Base-by-base conservation (phyloP, 495 filamentous ascomycete genomes). In the Darksidea phi region DNA sequence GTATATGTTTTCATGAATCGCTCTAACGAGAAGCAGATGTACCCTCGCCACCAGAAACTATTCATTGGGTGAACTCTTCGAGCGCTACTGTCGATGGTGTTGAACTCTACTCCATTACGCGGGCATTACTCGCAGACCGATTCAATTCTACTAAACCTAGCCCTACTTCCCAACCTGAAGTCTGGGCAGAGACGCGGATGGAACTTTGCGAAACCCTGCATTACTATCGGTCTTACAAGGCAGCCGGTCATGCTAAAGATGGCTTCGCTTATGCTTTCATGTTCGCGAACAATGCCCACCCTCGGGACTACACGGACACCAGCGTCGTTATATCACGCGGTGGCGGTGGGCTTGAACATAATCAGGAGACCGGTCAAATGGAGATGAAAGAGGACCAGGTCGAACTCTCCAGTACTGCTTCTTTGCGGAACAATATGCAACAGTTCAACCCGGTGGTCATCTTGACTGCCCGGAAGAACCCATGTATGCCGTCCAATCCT, bases 201-300 rank as follows among this genome's bases (percentile, higher is more conserved):
- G 79, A 78, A 0, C 68, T 94, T 3, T 86, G 82, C 60, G 88
- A 92, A 66, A 77, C 84, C 1, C 68, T 92, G 1, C 77, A 80
- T 0, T 92, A 86, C 73, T 92, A 83, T 70, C 78, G 76, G 0
- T 66, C 79, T 2, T 82, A 82, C 36, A 85, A 94, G 67, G 79
- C 83, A 0, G 84, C 83, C 15, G 64, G 80, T 1, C 83, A 91
- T 57, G 72, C 76, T 0, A 66, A 66, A 1, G 67, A 78, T 1
- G 68, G 74, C 2, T 50, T 84, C 17, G 78, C 78, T 6, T 74
- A 74, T 20, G 87, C 83, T 0, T 83, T 86, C 53, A 72, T 93
- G 0, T 71, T 89, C 21, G 88, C 91, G 67, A 73, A 73, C 0
- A 78, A 85, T 57, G 74, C 74, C 24, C 81, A 79, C 0, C 53